phyloP scores from a whole-genome alignment of 148 eudicot species.

The Cornus suecica region DNA sequence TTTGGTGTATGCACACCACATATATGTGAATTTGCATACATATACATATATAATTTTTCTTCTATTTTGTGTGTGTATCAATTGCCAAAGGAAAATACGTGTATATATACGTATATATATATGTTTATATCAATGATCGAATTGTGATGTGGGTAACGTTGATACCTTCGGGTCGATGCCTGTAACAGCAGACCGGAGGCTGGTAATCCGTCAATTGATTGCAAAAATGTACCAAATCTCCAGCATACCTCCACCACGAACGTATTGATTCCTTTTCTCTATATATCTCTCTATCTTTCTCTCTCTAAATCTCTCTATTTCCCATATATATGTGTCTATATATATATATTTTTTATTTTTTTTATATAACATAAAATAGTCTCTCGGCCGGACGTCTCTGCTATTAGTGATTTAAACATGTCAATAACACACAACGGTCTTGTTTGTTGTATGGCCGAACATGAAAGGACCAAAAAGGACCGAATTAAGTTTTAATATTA shows the following conservation, averaged over 20 bases:
- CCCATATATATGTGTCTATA: background rate
- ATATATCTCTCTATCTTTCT: constrained; percentile 10
- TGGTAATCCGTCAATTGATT: constrained; percentile 36
- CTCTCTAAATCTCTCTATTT: constrained; percentile 8
- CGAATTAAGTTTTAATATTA: background rate
- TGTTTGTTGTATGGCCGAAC: background rate
- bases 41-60: background rate
- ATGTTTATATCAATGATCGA: background rate
- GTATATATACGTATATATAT: background rate
- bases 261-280: constrained; percentile 29
- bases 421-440: background rate
- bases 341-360: background rate
- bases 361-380: background rate
- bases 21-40: too few relatives aligned
- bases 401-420: constrained; percentile 2
- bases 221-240: constrained; percentile 31
- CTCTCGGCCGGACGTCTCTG: background rate
- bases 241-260: constrained; percentile 27
- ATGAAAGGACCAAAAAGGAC: background rate
- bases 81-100: background rate
- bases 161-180: constrained; percentile 64
- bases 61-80: background rate
- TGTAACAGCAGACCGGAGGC: constrained; percentile 66
- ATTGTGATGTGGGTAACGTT: background rate
- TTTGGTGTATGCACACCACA: background rate